A percentile compares a stretch with the other conserved stretches of the same genome.
These are phyloP conservation scores for Steccherinum ochraceum DNA, from an alignment of 768 basidiomycete species.

Conservation along the genomic window DNA sequence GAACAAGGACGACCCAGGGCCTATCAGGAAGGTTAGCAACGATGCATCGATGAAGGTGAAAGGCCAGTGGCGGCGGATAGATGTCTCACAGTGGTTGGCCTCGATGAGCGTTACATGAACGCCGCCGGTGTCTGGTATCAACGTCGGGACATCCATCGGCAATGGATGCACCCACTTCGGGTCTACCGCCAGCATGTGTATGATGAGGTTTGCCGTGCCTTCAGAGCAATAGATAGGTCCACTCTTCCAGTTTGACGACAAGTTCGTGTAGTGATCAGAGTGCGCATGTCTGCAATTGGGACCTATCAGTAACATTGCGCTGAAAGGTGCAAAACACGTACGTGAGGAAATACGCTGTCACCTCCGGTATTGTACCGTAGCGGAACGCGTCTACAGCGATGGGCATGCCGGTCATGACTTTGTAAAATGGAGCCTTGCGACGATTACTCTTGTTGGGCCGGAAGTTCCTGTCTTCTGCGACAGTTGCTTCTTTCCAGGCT, in stretches of 20 bases:
- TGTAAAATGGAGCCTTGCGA: conserved; percentile 90
- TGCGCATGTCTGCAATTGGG: conserved; percentile 73
- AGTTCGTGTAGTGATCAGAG: conserved; percentile 93
- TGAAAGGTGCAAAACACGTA: conserved; percentile 27
- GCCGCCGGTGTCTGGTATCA: conserved; percentile 77
- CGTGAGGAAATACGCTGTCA: conserved; percentile 92
- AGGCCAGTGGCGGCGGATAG: neutral
- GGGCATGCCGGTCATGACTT: conserved; percentile 93
- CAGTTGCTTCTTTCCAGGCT: conserved; percentile 77
- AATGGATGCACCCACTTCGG: conserved; percentile 84
- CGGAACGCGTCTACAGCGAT: conserved; percentile 97
- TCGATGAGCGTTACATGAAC: conserved; percentile 92
- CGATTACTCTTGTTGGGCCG: conserved; percentile 44
- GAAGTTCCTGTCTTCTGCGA: conserved; percentile 41
- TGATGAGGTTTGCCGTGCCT: conserved; percentile 86
- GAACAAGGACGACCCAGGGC: conserved; percentile 91
- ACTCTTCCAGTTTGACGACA: conserved; percentile 80
- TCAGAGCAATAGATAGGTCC: conserved; percentile 97
- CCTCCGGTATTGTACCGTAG: conserved; percentile 85
- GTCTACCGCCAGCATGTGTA: conserved; percentile 87
- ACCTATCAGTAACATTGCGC: neutral
- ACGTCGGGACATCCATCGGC: conserved; percentile 69
- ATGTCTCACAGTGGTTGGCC: conserved; percentile 82
- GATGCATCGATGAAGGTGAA: neutral
- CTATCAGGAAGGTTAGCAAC: conserved; percentile 15